Evolutionary conservation across 1,139 yeast genomes (phyloP).

Genomic region (Suhomyces terraborum): DNA sequence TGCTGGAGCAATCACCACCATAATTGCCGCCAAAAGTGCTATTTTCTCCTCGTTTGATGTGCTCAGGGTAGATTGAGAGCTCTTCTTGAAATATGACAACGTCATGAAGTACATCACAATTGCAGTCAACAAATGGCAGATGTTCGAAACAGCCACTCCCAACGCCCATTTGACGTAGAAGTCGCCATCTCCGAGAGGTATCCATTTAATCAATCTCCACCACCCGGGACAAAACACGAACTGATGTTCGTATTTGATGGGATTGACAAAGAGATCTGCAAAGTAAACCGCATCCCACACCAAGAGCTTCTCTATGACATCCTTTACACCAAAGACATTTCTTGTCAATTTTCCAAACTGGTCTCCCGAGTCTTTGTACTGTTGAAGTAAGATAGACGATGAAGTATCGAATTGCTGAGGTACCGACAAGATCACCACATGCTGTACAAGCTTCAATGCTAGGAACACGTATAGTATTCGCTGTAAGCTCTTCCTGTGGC

Average conservation of each 20-base stretch:
- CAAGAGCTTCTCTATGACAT: slow-evolving; percentile 51
- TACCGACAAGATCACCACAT: slow-evolving; percentile 32
- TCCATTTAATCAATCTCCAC: slow-evolving; percentile 52
- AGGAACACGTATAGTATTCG: slow-evolving; percentile 19
- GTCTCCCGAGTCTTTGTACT: slow-evolving; percentile 12
- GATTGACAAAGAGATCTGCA: slow-evolving; percentile 54
- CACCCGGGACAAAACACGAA: slow-evolving; percentile 86
- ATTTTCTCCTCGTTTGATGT: slow-evolving; percentile 1
- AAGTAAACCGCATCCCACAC: slow-evolving; percentile 91
- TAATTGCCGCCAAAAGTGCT: slow-evolving; percentile 10
- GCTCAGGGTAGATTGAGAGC: slow-evolving; percentile 10
- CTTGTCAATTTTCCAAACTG: slow-evolving; percentile 5
- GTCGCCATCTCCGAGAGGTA: slow-evolving; percentile 24
- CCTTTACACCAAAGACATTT: neutral
- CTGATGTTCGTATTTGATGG: slow-evolving; percentile 74
- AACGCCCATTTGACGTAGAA: slow-evolving; percentile 48
- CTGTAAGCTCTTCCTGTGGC: neutral
- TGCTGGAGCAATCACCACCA: slow-evolving; percentile 62
- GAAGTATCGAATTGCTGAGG: slow-evolving; percentile 47
- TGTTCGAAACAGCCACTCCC: slow-evolving; percentile 52
- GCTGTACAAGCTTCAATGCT: slow-evolving; percentile 32
- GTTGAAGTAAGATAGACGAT: slow-evolving; percentile 29
- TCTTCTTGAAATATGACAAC: slow-evolving; percentile 12
- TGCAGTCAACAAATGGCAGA: slow-evolving; percentile 52
- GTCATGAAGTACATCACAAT: slow-evolving; percentile 57